Conservation (phyloP, 176 grass and related monocot genomes). For the Tuctoria greenei region DNA sequence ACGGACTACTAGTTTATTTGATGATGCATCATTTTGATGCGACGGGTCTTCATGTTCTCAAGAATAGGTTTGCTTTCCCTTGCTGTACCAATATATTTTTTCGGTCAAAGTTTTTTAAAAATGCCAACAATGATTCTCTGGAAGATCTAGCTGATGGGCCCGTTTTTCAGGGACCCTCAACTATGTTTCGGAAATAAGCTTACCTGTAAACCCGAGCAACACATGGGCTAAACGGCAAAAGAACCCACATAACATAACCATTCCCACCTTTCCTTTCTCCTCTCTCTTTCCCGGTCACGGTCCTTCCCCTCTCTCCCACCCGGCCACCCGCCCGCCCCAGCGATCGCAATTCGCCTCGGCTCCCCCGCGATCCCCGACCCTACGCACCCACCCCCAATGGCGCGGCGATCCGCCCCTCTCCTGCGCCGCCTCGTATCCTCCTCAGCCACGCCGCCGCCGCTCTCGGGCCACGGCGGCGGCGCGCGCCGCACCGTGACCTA, state of each 20-base stretch:
- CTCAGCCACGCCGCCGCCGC: constrained; percentile 1
- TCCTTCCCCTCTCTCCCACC: constrained; percentile 1
- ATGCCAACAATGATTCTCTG: neutral
- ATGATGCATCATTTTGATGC: neutral
- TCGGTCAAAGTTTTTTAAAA: too few species aligned
- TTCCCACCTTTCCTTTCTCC: neutral
- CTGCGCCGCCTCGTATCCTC: constrained; percentile 50
- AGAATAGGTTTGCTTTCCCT: neutral
- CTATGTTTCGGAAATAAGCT: neutral
- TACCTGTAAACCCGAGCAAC: neutral
- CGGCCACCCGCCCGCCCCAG: constrained; percentile 11
- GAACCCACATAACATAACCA: neutral
- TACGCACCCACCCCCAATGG: constrained; percentile 46
- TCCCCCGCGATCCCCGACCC: neutral
- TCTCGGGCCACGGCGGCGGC: constrained; percentile 17
- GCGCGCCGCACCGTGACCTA: constrained; percentile 78
- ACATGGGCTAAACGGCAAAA: neutral
- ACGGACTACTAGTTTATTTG: neutral
- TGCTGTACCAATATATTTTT: neutral
- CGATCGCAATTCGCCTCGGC: constrained; percentile 47
- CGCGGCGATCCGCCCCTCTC: constrained; percentile 62
- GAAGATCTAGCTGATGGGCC: neutral
- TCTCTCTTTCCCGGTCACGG: neutral
- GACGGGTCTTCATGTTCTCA: neutral
- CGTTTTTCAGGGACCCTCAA: neutral